Conservation (phyloP, 2,329 filamentous ascomycete genomes). For the Salinomyces thailandicus region DNA sequence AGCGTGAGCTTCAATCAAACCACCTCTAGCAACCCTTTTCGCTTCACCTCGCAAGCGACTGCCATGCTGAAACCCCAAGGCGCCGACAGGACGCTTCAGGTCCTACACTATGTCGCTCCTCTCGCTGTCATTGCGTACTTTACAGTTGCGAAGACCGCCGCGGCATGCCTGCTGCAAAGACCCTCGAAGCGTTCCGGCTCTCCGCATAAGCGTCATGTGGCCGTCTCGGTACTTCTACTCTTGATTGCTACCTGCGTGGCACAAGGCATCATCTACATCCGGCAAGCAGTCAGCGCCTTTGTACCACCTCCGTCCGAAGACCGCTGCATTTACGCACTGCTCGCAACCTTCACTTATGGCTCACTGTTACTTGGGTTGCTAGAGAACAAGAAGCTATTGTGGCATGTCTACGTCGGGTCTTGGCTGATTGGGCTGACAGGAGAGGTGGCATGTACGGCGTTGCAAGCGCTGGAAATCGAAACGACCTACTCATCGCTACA, state of each 20-base stretch:
- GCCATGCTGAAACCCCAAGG: too few relatives aligned
- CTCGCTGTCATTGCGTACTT: conserved; percentile 18
- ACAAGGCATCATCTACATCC: conserved; percentile 11
- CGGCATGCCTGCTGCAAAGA: conserved; percentile 20
- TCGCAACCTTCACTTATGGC: conserved; percentile 12
- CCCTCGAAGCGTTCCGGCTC: conserved; percentile 10
- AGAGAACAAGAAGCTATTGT: conserved; percentile 16
- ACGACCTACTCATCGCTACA: conserved; percentile 8
- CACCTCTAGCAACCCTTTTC: too few relatives aligned
- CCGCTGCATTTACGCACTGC: conserved; percentile 15
- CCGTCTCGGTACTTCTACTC: conserved; percentile 10
- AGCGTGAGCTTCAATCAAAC: too few relatives aligned
- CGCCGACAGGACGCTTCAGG: conserved; percentile 8
- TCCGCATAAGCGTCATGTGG: conserved; percentile 13
- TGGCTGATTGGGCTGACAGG: conserved; percentile 15
- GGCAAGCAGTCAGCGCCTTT: conserved; percentile 10
- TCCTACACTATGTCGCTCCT: conserved; percentile 20
- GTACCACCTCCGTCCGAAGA: conserved; percentile 13
- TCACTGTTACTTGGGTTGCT: conserved; percentile 16
- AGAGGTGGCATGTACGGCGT: conserved; percentile 16
- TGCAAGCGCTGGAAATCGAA: conserved; percentile 6
- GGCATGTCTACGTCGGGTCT: conserved; percentile 21
- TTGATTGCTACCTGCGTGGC: conserved; percentile 12
- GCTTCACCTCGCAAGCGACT: too few relatives aligned
- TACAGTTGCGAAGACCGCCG: conserved; percentile 16